Base-by-base conservation (phyloP, 345 rosid genomes). In the Euphorbia tirucalli region DNA sequence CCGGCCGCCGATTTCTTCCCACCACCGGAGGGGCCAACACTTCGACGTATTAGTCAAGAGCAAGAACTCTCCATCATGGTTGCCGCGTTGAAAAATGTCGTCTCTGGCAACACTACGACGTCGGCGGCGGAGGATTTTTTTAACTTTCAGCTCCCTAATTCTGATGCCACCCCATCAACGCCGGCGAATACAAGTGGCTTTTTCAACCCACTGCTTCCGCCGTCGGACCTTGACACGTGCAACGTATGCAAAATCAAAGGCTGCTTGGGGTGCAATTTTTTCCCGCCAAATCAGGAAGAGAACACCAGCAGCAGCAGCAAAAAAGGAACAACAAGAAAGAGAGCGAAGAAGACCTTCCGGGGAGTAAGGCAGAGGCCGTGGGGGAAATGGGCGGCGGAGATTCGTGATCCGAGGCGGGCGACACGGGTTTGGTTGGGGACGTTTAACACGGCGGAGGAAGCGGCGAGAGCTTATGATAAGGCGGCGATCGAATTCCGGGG, bases 311-410 rank as follows among this genome's bases (percentile, higher is more conserved):
- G 2, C 10, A 14, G 5, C n/a, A 52, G 30, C 50, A 59, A 69
- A 68, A 65, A 59, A 59, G 56, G n/a, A n/a, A n/a, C 75, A 75
- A 64, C 39, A 75, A 73, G 71, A 78, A 16, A 74, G 78, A 74
- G 81, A 72, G 82, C 16, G 71, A 89, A 85, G 82, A 95, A 85
- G 82, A 90, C 86, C 27, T 95, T 76, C 91, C 84, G 99, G 70
- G 99, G 99, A 46, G 99, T 92, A 62, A 89, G 99, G 76, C 99
- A 92, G 78, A 81, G 98, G 81, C 99, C 99, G 2, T 95, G 97
- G 98, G 98, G 99, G 0, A 95, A 92, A 72, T 95, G 96, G 87
- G 97, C 99, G 1, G 92, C 99, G 14, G 99, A 95, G 88, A 95
- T 95, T 43, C 82, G 99, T 11, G 99, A 95, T 72, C 99, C 99